Evolutionary conservation across 768 basidiomycete species (phyloP).

Genomic region (Collybiopsis luxurians): DNA sequence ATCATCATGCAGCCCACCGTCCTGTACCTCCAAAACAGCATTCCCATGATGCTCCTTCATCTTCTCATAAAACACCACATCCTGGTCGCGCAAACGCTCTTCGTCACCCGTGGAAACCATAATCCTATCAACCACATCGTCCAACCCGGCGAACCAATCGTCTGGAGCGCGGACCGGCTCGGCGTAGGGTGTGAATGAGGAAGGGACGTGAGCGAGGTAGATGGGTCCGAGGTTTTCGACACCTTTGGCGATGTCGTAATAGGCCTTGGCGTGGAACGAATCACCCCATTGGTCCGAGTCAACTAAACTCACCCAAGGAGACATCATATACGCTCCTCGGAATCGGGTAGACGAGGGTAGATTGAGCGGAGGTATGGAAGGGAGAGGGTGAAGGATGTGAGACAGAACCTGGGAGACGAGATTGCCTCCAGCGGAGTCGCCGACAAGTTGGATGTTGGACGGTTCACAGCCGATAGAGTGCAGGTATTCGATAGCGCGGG

Average conservation of each 20-base stretch:
- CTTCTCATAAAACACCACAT: constrained; percentile 14
- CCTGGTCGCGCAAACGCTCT: constrained; percentile 32
- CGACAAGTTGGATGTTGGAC: constrained; percentile 13
- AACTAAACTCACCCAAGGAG: constrained; percentile 21
- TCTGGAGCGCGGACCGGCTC: constrained; percentile 28
- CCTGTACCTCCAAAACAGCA: constrained; percentile 25
- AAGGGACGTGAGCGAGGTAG: neutral
- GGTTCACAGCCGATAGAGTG: constrained; percentile 14
- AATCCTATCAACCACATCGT: constrained; percentile 29
- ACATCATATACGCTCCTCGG: constrained; percentile 32
- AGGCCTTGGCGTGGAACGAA: constrained; percentile 14
- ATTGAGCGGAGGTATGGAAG: constrained; percentile 3
- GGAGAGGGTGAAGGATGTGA: constrained; percentile 19
- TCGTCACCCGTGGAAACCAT: constrained; percentile 33
- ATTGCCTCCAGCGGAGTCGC: constrained; percentile 21
- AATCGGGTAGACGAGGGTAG: constrained; percentile 24
- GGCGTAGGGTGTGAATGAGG: constrained; percentile 18
- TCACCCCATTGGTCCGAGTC: constrained; percentile 18
- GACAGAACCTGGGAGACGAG: constrained; percentile 17
- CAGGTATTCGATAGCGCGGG: constrained; percentile 12
- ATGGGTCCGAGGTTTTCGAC: constrained; percentile 12
- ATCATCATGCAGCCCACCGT: constrained; percentile 35
- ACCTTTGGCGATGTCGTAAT: constrained; percentile 23
- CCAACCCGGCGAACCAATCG: constrained; percentile 32
- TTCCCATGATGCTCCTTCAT: constrained; percentile 9